Evolutionary conservation across 805 yeast species (phyloP), one percentile per base, ranked within the genome.

Genomic region (Naumovozyma baii): DNA sequence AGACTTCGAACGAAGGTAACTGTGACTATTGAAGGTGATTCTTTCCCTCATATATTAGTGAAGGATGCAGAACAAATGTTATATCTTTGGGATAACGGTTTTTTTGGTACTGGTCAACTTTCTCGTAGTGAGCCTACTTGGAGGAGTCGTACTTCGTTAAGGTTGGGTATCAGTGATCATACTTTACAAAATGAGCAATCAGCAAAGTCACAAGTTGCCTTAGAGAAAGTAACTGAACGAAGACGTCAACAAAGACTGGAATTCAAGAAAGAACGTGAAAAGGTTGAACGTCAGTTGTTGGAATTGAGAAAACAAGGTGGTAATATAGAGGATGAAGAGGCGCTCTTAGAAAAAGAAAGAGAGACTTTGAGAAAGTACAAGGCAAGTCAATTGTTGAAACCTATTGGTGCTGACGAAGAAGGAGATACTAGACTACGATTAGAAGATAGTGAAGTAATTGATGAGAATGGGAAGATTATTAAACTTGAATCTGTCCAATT

Each of bases 101-200:
- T 87, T 55, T 92, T 86, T 55, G 98, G 98, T 5, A 92, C 90
- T 54, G 98, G 97, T 2, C 73, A 75, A 2, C 64, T 87, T 34
- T 83, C 95, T 28, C 68, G 98, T 46, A 82, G 94, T 41, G 96
- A 92, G 55, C 95, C 98, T 0, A 76, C 95, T 0, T 92, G 97
- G 96, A 61, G 56, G 34, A 67, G 66, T n/a, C 68, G 96, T 39
- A 76, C 85, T 1, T 61, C 64, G 25, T 67, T 78, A 35, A 59
- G 85, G 32, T 61, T 83, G 18, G 70, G 72, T 12, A 47, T 33
- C 15, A 29, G 39, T 16, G 39, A 31, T 10, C 9, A 22, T 22
- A 22, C 26, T 22, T 22, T 22, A 22, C 26, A 22, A 10, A 70
- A 69, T 37, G 54, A 62, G 36, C 51, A 53, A 46, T 47, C 50